phyloP scores from a whole-genome alignment of 1,139 yeast species.

The Kazachstania sp. region DNA sequence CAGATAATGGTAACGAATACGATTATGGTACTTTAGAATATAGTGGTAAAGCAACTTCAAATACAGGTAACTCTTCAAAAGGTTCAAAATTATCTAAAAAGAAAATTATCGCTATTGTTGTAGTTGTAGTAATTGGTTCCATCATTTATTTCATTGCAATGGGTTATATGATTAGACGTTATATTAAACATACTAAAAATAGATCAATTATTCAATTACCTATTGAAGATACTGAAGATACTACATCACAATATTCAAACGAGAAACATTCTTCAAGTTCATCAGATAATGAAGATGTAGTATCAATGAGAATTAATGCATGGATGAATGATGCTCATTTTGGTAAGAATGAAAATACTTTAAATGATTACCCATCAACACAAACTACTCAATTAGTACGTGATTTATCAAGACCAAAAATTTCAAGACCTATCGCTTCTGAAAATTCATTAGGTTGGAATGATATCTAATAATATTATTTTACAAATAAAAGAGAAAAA shows the following conservation, averaged over 20 bases:
- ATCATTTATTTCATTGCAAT: constrained; percentile 48
- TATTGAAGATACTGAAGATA: constrained; percentile 1
- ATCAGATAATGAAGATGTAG: constrained; percentile 4
- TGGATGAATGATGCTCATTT: constrained; percentile 8
- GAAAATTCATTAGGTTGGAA: constrained; percentile 44
- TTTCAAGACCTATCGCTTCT: constrained; percentile 41
- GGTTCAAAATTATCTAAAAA: constrained; percentile 9
- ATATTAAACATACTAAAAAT: constrained; percentile 29
- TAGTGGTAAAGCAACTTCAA: constrained; percentile 10
- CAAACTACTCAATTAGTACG: constrained; percentile 5
- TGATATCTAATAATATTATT: constrained; percentile 16
- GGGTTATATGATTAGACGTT: constrained; percentile 34
- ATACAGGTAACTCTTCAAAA: background rate
- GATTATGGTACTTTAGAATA: constrained; percentile 41
- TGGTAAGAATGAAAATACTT: constrained; percentile 1
- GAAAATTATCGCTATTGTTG: constrained; percentile 48
- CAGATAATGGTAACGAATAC: background rate
- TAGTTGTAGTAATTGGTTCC: constrained; percentile 65
- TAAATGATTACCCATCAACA: background rate
- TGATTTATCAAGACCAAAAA: constrained; percentile 17
- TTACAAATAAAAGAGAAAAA: background rate
- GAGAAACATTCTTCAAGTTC: background rate
- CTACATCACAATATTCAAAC: background rate
- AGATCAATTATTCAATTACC: constrained; percentile 7
- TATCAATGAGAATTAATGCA: constrained; percentile 4